phyloP scores from a whole-genome alignment of 1,284 basidiomycete genomes.

The Microbotryum lychnidis-dioicae region DNA sequence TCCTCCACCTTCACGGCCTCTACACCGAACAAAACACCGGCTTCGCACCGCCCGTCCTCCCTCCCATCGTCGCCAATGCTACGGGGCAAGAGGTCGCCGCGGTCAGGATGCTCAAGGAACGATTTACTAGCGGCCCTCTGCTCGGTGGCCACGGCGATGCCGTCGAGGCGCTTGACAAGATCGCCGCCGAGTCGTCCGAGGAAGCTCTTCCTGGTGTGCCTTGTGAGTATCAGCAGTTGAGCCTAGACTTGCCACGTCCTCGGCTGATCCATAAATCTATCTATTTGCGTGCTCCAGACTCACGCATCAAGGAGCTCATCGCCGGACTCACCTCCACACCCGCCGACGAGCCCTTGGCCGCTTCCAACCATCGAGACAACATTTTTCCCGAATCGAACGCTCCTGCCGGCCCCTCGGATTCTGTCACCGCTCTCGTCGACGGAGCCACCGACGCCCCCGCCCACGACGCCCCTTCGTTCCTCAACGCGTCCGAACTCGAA shows the following conservation, averaged over 20 bases:
- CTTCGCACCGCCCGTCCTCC: slow-evolving; percentile 28
- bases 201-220: slow-evolving; percentile 32
- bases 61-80: slow-evolving; percentile 31
- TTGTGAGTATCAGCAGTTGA: slow-evolving; percentile 20
- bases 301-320: slow-evolving; percentile 34
- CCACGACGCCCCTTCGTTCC: slow-evolving; percentile 17
- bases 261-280: too few relatives aligned
- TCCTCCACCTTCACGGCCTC: slow-evolving; percentile 36
- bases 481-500: slow-evolving; percentile 23
- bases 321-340: slow-evolving; percentile 34
- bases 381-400: slow-evolving; percentile 35
- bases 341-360: not conserved
- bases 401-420: slow-evolving; percentile 37
- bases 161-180: slow-evolving; percentile 28
- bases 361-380: not conserved
- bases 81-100: slow-evolving; percentile 36
- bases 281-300: slow-evolving; percentile 13
- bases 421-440: slow-evolving; percentile 24
- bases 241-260: too few relatives aligned
- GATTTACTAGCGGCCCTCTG: slow-evolving; percentile 35
- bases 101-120: slow-evolving; percentile 33
- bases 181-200: slow-evolving; percentile 24
- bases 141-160: slow-evolving; percentile 35
- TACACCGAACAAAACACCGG: slow-evolving; percentile 20
- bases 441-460: not conserved